These are phyloP conservation scores for Dactylonectria macrodidyma DNA, from an alignment of 2,329 filamentous ascomycete species.

Conservation along the genomic window DNA sequence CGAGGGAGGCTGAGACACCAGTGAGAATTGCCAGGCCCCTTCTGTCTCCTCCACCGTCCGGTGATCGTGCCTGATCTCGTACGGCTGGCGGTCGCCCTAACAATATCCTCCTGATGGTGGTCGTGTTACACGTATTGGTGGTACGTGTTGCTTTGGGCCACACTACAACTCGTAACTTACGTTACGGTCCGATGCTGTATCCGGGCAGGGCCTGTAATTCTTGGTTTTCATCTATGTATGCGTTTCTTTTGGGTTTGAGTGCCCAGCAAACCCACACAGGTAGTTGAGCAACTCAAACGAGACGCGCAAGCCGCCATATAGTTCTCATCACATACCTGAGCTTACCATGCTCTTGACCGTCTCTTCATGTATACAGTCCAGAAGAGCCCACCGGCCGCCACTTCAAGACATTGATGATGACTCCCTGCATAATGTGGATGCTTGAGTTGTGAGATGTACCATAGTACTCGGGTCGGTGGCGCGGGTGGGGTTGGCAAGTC, in stretches of 20 bases:
- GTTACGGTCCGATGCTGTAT: not conserved
- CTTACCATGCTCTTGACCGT: constrained; percentile 4
- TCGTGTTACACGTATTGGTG: constrained; percentile 10
- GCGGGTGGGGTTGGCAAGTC: constrained; percentile 6
- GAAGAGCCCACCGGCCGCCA: constrained; percentile 4
- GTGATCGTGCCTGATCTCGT: constrained; percentile 1
- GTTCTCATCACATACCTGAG: not conserved
- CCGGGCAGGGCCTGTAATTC: not conserved
- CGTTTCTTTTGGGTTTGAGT: constrained; percentile 13
- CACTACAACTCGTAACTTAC: not conserved
- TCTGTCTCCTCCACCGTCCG: not conserved
- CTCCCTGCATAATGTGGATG: constrained; percentile 30
- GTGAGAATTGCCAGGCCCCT: constrained; percentile 11
- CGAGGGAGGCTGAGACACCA: constrained; percentile 22
- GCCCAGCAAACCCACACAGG: no score
- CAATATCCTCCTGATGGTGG: not conserved
- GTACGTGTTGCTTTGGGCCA: not conserved
- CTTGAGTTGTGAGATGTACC: not conserved
- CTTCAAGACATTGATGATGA: constrained; percentile 9
- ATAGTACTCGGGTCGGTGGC: constrained; percentile 2
- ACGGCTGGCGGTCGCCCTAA: not conserved
- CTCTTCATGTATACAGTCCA: constrained; percentile 3
- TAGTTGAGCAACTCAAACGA: not conserved
- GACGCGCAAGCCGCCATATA: not conserved
- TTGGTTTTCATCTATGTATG: constrained; percentile 4